These are phyloP conservation scores for Leucogyrophana mollusca DNA, from an alignment of 768 basidiomycete species.

Conservation along the genomic window DNA sequence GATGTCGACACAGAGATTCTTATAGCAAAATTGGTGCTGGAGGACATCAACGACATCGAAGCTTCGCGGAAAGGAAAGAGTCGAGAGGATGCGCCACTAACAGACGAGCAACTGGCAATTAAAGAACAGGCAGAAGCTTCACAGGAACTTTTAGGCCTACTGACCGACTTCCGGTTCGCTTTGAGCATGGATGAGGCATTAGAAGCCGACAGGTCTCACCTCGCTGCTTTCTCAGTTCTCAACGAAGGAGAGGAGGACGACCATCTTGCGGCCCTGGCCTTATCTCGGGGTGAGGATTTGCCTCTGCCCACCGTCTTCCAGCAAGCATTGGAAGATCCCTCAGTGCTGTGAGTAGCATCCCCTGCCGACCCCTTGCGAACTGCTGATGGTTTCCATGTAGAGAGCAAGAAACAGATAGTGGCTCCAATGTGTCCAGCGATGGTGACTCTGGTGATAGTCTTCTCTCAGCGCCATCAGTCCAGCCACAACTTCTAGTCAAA, in stretches of 20 bases:
- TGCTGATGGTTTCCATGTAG: too few species aligned
- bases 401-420: background rate
- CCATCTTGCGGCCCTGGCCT: constrained; percentile 38
- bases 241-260: constrained; percentile 43
- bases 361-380: too few species aligned
- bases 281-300: constrained; percentile 25
- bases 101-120: constrained; percentile 48
- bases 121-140: constrained; percentile 39
- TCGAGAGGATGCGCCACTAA: constrained; percentile 24
- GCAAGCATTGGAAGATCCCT: constrained; percentile 6
- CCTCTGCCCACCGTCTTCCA: constrained; percentile 18
- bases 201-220: constrained; percentile 29
- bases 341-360: background rate
- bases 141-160: constrained; percentile 22
- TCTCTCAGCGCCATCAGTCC: too few species aligned
- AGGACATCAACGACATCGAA: constrained; percentile 39
- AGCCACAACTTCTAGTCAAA: too few species aligned
- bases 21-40: constrained; percentile 38
- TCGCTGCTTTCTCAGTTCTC: constrained; percentile 28
- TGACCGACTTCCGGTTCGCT: constrained; percentile 40
- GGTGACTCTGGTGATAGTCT: background rate
- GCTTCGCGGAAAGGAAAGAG: constrained; percentile 36
- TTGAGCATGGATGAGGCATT: constrained; percentile 42
- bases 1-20: constrained; percentile 40
- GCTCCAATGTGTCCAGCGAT: constrained; percentile 1